Evolutionary conservation across 192 early-diverging fungal species (phyloP).

Genomic region (Coemansia sp.): DNA sequence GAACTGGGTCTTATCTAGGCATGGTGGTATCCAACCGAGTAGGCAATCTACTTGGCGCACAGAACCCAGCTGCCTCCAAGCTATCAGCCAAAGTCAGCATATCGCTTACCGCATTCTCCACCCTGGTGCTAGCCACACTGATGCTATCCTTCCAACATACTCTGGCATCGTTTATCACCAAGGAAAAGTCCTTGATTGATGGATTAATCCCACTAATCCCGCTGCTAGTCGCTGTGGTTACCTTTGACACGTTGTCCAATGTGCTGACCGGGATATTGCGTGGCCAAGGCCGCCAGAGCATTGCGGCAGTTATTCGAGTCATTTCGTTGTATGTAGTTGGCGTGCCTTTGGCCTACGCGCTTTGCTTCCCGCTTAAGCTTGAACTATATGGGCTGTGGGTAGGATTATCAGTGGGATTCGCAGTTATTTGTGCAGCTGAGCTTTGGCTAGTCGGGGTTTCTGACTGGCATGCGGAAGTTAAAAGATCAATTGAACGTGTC

Average conservation of each 20-base stretch:
- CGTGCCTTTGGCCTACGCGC: slow-evolving; percentile 51
- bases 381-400: slow-evolving; percentile 68
- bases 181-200: slow-evolving; percentile 19
- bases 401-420: slow-evolving; percentile 49
- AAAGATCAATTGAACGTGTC: slow-evolving; percentile 28
- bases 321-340: slow-evolving; percentile 54
- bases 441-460: slow-evolving; percentile 35
- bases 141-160: slow-evolving; percentile 58
- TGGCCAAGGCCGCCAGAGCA: slow-evolving; percentile 55
- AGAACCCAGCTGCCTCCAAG: slow-evolving; percentile 28
- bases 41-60: slow-evolving; percentile 71
- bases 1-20: slow-evolving; percentile 67
- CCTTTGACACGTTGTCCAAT: slow-evolving; percentile 58
- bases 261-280: slow-evolving; percentile 61
- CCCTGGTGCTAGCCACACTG: slow-evolving; percentile 30
- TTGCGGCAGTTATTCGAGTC: slow-evolving; percentile 54
- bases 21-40: slow-evolving; percentile 81
- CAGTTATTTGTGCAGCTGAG: slow-evolving; percentile 23
- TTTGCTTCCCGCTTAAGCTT: slow-evolving; percentile 53
- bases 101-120: slow-evolving; percentile 51
- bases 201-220: slow-evolving; percentile 27
- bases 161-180: slow-evolving; percentile 56
- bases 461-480: slow-evolving; percentile 37
- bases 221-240: slow-evolving; percentile 32
- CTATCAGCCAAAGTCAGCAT: slow-evolving; percentile 49